Base-by-base conservation (phyloP, 2,329 filamentous ascomycete genomes). In the Cordyceps cateniannulata region DNA sequence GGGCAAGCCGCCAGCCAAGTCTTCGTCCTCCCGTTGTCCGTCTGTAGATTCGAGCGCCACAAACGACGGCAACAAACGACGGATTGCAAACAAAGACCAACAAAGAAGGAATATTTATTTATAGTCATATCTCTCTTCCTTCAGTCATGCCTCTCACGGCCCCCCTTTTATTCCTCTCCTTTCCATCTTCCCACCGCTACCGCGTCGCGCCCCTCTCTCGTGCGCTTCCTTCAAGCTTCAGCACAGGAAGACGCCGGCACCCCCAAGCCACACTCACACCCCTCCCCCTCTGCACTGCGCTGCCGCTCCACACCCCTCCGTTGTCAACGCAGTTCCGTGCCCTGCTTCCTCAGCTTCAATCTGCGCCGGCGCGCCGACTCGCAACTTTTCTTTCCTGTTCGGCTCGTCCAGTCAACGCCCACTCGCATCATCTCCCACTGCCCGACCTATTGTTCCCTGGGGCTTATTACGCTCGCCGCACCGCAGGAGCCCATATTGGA, bases 301-400 rank as follows among this genome's bases (percentile, higher is more conserved):
- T 42, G n/a, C 50, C 20, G 45, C 59, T 32, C 42, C 59, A 51
- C 48, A 56, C 48, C 9, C 48, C 48, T 44, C 56, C 42, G 18
- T 44, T 44, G 49, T 59, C 49, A 62, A 59, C 61, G 55, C 61
- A 59, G 32, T 50, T 62, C 55, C 40, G 55, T 59, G 61, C 55
- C 61, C 61, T 62, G 60, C 61, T 42, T 58, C 27, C 61, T 54
- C 61, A 59, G 50, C 61, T 62, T 62, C 45, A 54, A 40, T 59
- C 60, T 62, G 60, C 60, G 60, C 60, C 55, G 60, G 50, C 60
- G 42, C 48, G 32, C 27, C 48, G 24, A 29, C 44, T 55, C 32
- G n/a, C 42, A 24, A 20, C 55, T 55, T 25, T 40, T 59, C 50
- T 40, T 27, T 16, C 32, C 20, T 54, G 32, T 42, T 38, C 48